These are phyloP conservation scores for Tetrahymena elliotti DNA, from an alignment of 73 alveolate species.

Conservation along the genomic window DNA sequence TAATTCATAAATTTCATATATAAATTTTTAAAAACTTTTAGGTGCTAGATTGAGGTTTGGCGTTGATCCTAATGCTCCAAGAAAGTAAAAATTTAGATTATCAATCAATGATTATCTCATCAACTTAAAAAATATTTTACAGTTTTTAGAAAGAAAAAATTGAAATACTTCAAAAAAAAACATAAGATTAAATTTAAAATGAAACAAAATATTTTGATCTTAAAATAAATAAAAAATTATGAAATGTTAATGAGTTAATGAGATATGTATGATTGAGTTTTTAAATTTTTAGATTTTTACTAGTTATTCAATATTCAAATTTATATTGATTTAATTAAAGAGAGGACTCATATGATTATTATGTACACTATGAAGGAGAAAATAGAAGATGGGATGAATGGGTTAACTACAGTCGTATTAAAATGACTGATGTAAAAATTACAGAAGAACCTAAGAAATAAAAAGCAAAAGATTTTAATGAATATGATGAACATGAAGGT, in stretches of 20 bases:
- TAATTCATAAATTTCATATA: too few relatives aligned
- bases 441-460: slow-evolving; percentile 25
- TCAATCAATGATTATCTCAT: not conserved
- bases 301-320: not conserved
- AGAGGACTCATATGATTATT: slow-evolving; percentile 48
- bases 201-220: too few relatives aligned
- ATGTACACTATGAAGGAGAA: slow-evolving; percentile 74
- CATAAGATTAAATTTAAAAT: too few relatives aligned
- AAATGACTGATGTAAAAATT: slow-evolving; percentile 33
- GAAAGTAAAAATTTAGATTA: not conserved
- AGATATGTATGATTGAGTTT: too few relatives aligned
- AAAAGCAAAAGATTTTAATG: slow-evolving; percentile 21
- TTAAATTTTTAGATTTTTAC: not conserved
- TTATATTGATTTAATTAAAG: not conserved
- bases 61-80: not conserved
- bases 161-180: too few relatives aligned
- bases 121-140: not conserved
- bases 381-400: slow-evolving; percentile 92
- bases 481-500: slow-evolving; percentile 82
- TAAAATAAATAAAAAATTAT: too few relatives aligned
- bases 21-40: too few relatives aligned
- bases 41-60: not conserved
- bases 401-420: slow-evolving; percentile 51
- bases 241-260: too few relatives aligned
- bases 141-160: not conserved